Conservation (phyloP, 2,329 filamentous ascomycete genomes). For the Leptographium flavum region DNA sequence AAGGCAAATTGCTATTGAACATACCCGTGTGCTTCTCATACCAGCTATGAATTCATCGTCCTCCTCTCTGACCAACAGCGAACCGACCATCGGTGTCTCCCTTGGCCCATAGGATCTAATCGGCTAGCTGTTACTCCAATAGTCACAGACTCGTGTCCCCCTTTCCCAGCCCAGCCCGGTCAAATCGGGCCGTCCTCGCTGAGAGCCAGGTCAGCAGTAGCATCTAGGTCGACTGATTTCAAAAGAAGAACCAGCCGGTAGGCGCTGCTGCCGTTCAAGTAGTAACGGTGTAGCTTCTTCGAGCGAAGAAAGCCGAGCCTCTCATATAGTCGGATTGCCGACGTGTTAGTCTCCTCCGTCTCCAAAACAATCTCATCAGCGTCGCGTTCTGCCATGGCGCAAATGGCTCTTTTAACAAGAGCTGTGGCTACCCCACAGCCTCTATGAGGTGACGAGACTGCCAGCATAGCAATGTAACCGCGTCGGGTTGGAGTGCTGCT, state of each 20-base stretch:
- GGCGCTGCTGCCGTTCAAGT: slow-evolving; percentile 89
- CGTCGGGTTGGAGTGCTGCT: slow-evolving; percentile 61
- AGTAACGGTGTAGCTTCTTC: slow-evolving; percentile 89
- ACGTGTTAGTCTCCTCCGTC: slow-evolving; percentile 83
- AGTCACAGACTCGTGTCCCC: neutral
- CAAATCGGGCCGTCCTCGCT: slow-evolving; percentile 15
- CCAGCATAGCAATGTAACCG: slow-evolving; percentile 97
- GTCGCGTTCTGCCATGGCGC: slow-evolving; percentile 69
- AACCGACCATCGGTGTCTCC: too few relatives aligned
- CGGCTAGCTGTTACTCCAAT: too few relatives aligned
- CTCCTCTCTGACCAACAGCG: too few relatives aligned
- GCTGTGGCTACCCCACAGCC: slow-evolving; percentile 79
- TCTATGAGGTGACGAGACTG: slow-evolving; percentile 67
- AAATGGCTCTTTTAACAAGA: slow-evolving; percentile 79
- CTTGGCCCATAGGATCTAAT: too few relatives aligned
- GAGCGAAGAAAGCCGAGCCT: slow-evolving; percentile 80
- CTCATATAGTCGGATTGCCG: slow-evolving; percentile 87
- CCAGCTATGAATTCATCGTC: too few relatives aligned
- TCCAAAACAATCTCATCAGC: slow-evolving; percentile 94
- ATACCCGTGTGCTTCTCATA: too few relatives aligned
- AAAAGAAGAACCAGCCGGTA: slow-evolving; percentile 77
- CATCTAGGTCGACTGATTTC: slow-evolving; percentile 35
- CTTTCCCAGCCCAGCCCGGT: neutral
- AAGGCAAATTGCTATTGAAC: too few relatives aligned
- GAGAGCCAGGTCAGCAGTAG: slow-evolving; percentile 20